These are phyloP conservation scores for Penicillium bialowiezense DNA, from an alignment of 495 filamentous ascomycete species.

Conservation along the genomic window DNA sequence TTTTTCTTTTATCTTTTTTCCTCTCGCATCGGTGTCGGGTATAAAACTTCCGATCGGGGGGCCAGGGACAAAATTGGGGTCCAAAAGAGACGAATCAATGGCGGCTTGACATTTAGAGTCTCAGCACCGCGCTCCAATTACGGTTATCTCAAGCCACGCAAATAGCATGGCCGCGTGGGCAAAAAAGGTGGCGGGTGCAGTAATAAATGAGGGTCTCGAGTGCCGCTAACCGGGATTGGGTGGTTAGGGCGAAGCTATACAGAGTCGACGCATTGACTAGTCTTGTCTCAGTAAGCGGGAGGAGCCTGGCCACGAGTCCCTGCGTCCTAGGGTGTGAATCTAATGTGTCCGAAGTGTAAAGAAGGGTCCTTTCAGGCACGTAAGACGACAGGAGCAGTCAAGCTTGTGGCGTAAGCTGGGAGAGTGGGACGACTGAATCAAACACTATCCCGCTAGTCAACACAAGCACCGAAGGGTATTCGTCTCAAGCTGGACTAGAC, in stretches of 20 bases:
- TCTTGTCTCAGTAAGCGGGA: conserved; percentile 4
- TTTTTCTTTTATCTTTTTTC: background rate
- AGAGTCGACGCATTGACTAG: conserved; percentile 5
- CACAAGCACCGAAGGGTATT: conserved; percentile 11
- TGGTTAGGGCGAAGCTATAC: background rate
- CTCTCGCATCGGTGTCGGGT: background rate
- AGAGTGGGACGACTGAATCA: conserved; percentile 15
- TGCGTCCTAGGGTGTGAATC: conserved; percentile 9
- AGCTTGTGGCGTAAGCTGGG: conserved; percentile 24
- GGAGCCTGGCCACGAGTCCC: conserved; percentile 25
- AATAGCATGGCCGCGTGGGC: conserved; percentile 4
- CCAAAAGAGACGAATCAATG: background rate
- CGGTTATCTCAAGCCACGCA: conserved; percentile 3
- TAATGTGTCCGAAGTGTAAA: conserved; percentile 1
- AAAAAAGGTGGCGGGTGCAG: conserved; percentile 1
- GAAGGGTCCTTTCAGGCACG: conserved; percentile 1
- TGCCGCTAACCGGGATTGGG: conserved; percentile 14
- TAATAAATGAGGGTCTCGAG: conserved; percentile 11
- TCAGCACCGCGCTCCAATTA: background rate
- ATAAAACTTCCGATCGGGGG: background rate
- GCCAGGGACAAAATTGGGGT: background rate
- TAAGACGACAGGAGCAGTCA: conserved; percentile 11
- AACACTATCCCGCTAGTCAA: conserved; percentile 9
- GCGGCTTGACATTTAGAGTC: background rate
- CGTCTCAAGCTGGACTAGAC: conserved; percentile 13